Evolutionary conservation across 2,329 filamentous ascomycete genomes (phyloP).

Genomic region (Aspergillus ruber): DNA sequence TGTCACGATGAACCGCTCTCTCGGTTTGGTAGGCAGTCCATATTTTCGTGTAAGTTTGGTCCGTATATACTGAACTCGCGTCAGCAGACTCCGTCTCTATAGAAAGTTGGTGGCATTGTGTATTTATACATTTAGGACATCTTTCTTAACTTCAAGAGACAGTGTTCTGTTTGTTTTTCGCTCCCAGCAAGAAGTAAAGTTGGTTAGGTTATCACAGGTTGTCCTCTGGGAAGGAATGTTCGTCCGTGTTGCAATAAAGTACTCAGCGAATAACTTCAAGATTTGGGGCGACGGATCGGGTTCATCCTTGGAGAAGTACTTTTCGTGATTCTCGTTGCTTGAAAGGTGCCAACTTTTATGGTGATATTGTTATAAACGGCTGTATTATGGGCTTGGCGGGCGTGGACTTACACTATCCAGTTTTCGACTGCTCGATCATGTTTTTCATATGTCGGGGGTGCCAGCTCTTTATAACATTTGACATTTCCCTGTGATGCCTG

Average conservation of each 20-base stretch:
- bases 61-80: slow-evolving; percentile 9
- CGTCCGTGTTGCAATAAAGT: slow-evolving; percentile 6
- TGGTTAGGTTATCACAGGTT: slow-evolving; percentile 4
- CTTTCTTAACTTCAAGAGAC: slow-evolving; percentile 3
- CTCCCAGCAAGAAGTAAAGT: slow-evolving; percentile 9
- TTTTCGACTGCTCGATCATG: background rate
- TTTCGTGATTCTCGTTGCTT: slow-evolving; percentile 1
- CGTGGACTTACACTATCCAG: background rate
- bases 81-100: slow-evolving; percentile 2
- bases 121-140: too few relatives aligned
- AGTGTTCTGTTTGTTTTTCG: slow-evolving; percentile 8
- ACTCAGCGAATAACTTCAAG: slow-evolving; percentile 11
- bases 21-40: slow-evolving; percentile 8
- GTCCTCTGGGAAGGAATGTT: slow-evolving; percentile 5
- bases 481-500: too few relatives aligned
- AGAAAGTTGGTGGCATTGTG: background rate
- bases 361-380: background rate
- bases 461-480: background rate
- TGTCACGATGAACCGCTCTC: background rate
- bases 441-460: background rate
- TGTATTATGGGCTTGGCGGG: background rate
- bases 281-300: slow-evolving; percentile 3
- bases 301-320: slow-evolving; percentile 4
- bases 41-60: slow-evolving; percentile 9
- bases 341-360: slow-evolving; percentile 3